Evolutionary conservation across 768 basidiomycete genomes (phyloP).

Genomic region (Nevesoporus exiguus): DNA sequence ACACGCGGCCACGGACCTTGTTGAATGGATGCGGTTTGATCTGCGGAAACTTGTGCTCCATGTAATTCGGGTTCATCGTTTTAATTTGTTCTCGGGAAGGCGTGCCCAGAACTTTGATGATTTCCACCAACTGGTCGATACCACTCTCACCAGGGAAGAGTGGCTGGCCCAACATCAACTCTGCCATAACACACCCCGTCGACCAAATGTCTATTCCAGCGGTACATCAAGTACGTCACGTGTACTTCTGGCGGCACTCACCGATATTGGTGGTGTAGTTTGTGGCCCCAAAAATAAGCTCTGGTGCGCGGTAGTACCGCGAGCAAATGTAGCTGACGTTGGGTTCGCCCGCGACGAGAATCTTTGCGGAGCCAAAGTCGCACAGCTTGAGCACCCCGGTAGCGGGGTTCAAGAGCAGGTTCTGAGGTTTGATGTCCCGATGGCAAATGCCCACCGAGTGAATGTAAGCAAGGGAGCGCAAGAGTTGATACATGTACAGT

Average conservation of each 20-base stretch:
- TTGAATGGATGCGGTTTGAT: constrained; percentile 99
- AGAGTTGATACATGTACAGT: constrained; percentile 98
- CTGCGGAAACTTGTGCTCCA: constrained; percentile 99
- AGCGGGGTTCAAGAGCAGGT: constrained; percentile 93
- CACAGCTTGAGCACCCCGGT: constrained; percentile 97
- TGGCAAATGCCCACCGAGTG: constrained; percentile 99
- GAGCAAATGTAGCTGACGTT: constrained; percentile 99
- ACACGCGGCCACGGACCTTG: constrained; percentile 53
- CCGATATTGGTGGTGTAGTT: constrained; percentile 99
- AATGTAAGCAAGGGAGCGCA: constrained; percentile 98
- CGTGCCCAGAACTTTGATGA: constrained; percentile 99
- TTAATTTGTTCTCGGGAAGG: constrained; percentile 99
- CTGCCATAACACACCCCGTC: constrained; percentile 99
- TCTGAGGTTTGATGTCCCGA: constrained; percentile 99
- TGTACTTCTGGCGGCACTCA: constrained; percentile 38
- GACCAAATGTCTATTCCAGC: constrained; percentile 87
- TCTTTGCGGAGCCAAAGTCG: constrained; percentile 99
- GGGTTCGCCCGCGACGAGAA: constrained; percentile 94
- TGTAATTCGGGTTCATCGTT: constrained; percentile 99
- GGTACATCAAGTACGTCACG: constrained; percentile 6
- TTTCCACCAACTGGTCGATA: constrained; percentile 98
- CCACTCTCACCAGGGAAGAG: constrained; percentile 99
- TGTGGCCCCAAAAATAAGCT: constrained; percentile 98
- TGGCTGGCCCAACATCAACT: constrained; percentile 98
- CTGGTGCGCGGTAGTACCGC: constrained; percentile 97